Evolutionary conservation across 164 flowering plant species (phyloP), one percentile per base, ranked within the genome.

Genomic region (Cinnamomum chago): DNA sequence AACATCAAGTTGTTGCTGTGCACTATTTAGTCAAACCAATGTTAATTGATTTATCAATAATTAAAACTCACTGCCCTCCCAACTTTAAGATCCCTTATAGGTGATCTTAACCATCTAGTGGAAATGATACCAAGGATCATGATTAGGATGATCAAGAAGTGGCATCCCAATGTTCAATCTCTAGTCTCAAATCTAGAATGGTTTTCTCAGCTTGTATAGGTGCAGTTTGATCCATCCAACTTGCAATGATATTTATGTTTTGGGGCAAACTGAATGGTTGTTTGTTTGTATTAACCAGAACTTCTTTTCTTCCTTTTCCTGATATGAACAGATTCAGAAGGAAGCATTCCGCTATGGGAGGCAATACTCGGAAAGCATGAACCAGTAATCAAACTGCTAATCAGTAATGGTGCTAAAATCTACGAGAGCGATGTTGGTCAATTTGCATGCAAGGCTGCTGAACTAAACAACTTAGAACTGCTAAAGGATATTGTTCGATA

Each of bases 301-400:
- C 22, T 17, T 15, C n/a, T 13, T 33, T 67, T 20, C 22, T 14
- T 30, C 35, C 35, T 30, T 50, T 10, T 72, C 25, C 9, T 15
- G 13, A 22, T 62, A 25, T 15, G 4, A 76, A 78, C 87, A 93
- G 98, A 93, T 76, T 83, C 84, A 1, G 92, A 93, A 35, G 98
- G 98, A 52, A 88, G 73, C 75, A 87, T 82, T 40, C 97, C 98
- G 5, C 68, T 92, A 3, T 93, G 98, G 98, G 98, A 92, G 70
- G 97, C 97, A 64, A 88, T 93, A 51, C 52, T 83, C n/a, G 84
- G 81, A 33, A 83, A 84, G 6, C 88, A 92, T 73, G 84, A 86
- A 30, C 4, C 72, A 0, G 84, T 89, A 76, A 76, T 68, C 40
- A 87, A 86, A 71, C 69, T 86, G 50, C 80, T 93, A 28, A 2